Base-by-base conservation (phyloP, 352 stramenopile genomes). In the Phytophthora pseudosyringae region DNA sequence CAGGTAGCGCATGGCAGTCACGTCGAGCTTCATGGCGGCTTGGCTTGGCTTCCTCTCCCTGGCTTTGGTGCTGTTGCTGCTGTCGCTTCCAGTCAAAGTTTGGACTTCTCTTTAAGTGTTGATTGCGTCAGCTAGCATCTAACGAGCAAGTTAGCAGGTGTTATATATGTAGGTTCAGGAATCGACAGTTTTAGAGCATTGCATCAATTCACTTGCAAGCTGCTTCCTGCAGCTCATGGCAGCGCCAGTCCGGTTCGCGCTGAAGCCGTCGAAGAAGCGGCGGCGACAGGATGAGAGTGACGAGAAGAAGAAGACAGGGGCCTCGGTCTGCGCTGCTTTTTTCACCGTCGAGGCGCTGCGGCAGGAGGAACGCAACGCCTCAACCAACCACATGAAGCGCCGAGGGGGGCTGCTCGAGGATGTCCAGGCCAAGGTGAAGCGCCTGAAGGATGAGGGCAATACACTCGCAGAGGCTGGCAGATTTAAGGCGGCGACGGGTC, bases 1-100 rank as follows among this genome's bases (percentile, higher is more conserved):
- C 69, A 98, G 84, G 73, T 97, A 97, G 53, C 92, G 88, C 92
- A 98, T 98, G 26, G 88, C 90, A 18, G 90, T 96, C 46, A 97
- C 92, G 69, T 98, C 93, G 68, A 98, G 89, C 83, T 97, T 98
- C 90, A 96, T 96, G 71, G 64, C 75, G 35, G 43, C 21, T 26
- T 16, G 43, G 28, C 38, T 56, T 29, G 28, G 25, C 16, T 38
- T 53, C 4, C 31, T 6, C 35, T 40, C 15, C 5, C 11, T 35
- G 25, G 1, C 31, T 16, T 36, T 21, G 21, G 21, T 21, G 21
- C 21, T 21, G 21, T 2, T 21, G 21, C 39, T 53, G 36, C 26
- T 69, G 64, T 48, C 33, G 29, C 40, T 67, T 32, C 58, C 67
- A 75, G 67, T 71, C 62, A 75, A 71, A 55, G 45, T 35, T 5